These are phyloP conservation scores for Lecanicillium sp. DNA, from an alignment of 2,329 filamentous ascomycete genomes.

Conservation along the genomic window DNA sequence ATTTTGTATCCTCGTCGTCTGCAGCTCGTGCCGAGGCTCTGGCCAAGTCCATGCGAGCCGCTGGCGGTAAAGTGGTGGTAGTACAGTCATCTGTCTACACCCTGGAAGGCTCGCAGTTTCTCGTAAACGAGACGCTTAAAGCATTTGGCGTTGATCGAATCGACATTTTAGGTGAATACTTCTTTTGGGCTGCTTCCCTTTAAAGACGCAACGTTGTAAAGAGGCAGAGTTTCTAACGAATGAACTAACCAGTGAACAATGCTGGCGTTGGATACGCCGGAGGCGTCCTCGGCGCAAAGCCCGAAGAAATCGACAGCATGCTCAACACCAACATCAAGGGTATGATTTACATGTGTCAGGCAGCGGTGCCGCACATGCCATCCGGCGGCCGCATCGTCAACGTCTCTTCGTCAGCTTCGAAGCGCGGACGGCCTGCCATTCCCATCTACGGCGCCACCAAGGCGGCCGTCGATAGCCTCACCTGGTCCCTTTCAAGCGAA, in stretches of 20 bases:
- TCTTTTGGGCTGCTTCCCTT: too few species aligned
- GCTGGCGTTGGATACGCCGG: conserved; percentile 18
- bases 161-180: conserved; percentile 30
- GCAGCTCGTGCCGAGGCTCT: conserved; percentile 21
- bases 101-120: conserved; percentile 19
- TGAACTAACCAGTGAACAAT: conserved; percentile 27
- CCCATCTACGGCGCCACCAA: conserved; percentile 18
- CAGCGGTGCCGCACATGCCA: conserved; percentile 26
- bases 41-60: conserved; percentile 17
- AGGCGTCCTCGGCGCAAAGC: conserved; percentile 7
- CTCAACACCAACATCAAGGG: conserved; percentile 27
- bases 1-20: conserved; percentile 29
- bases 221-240: background rate
- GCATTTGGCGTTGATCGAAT: conserved; percentile 26
- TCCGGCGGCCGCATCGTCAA: conserved; percentile 19
- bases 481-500: conserved; percentile 23
- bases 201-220: too few species aligned
- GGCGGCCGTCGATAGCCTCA: conserved; percentile 27
- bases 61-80: conserved; percentile 21
- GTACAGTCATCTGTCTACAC: conserved; percentile 26
- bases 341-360: conserved; percentile 26
- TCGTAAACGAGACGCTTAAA: conserved; percentile 27
- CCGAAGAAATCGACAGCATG: conserved; percentile 18
- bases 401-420: conserved; percentile 14
- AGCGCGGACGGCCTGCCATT: conserved; percentile 9